These are phyloP conservation scores for Chlorophyllum brunneum DNA, from an alignment of 768 basidiomycete species.

Conservation along the genomic window DNA sequence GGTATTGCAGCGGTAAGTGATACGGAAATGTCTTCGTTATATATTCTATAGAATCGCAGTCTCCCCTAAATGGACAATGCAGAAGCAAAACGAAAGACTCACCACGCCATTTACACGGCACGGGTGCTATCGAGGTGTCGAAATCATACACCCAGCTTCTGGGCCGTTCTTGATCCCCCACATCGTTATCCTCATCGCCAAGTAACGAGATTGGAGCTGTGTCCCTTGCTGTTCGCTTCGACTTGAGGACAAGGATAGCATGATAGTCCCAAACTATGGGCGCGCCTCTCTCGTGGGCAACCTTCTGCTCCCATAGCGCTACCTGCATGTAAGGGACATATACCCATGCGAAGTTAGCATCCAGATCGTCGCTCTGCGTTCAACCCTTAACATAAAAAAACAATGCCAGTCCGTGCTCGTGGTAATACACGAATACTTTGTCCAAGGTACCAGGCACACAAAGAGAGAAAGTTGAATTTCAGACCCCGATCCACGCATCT, in stretches of 20 bases:
- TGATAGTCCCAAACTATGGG: conserved; percentile 76
- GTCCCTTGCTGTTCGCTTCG: conserved; percentile 14
- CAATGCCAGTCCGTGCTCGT: too few relatives aligned
- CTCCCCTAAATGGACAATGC: not conserved
- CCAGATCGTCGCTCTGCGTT: too few relatives aligned
- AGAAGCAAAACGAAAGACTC: conserved; percentile 14
- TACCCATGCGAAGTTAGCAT: too few relatives aligned
- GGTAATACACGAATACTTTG: too few relatives aligned
- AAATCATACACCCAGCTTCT: conserved; percentile 66
- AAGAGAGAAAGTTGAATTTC: too few relatives aligned
- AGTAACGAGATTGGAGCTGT: too few relatives aligned
- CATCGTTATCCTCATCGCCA: not conserved
- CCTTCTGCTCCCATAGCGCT: conserved; percentile 61
- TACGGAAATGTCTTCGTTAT: conserved; percentile 39
- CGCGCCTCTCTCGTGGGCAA: conserved; percentile 25
- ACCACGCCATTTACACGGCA: conserved; percentile 54
- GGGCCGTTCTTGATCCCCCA: not conserved
- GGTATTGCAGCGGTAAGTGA: conserved; percentile 31
- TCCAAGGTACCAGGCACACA: too few relatives aligned
- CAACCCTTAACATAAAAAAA: too few relatives aligned
- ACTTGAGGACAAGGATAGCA: conserved; percentile 53
- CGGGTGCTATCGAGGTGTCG: conserved; percentile 43
- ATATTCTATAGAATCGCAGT: conserved; percentile 36
- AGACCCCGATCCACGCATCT: too few relatives aligned
- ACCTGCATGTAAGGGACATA: conserved; percentile 37